Conservation (phyloP, 306 rosid genomes). For the Casuarina cunninghamiana region DNA sequence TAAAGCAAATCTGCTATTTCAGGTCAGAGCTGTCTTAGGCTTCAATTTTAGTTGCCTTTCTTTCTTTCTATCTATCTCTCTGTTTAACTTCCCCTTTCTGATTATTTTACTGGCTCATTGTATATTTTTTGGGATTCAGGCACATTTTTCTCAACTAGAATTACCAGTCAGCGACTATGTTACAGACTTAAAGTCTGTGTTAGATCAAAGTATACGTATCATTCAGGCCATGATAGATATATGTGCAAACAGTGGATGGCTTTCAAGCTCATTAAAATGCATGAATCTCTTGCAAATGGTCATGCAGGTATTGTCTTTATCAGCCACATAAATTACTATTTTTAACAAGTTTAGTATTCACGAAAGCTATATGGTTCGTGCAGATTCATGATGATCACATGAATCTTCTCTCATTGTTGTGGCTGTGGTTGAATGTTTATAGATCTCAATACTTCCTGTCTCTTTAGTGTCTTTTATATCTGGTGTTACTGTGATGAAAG, state of each 20-base stretch:
- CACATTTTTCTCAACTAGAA: conserved; percentile 91
- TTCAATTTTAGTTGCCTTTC: conserved; percentile 14
- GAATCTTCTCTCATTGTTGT: not conserved
- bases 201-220: conserved; percentile 94
- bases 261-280: conserved; percentile 81
- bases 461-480: not conserved
- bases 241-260: conserved; percentile 97
- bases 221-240: conserved; percentile 99
- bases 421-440: not conserved
- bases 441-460: not conserved
- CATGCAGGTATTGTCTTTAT: conserved; percentile 68
- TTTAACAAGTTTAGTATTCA: not conserved
- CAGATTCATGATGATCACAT: not conserved
- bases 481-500: not conserved
- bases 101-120: conserved; percentile 26
- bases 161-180: conserved; percentile 88
- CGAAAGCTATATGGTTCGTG: not conserved
- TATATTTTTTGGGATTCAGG: conserved; percentile 47
- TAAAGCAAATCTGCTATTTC: conserved; percentile 89
- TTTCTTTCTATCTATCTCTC: conserved; percentile 13
- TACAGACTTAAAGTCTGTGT: conserved; percentile 89
- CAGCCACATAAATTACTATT: not conserved
- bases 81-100: conserved; percentile 15
- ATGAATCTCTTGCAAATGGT: conserved; percentile 98
- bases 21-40: conserved; percentile 57